Evolutionary conservation across 176 grass and related monocot species (phyloP).

Genomic region (Lolium rigidum): DNA sequence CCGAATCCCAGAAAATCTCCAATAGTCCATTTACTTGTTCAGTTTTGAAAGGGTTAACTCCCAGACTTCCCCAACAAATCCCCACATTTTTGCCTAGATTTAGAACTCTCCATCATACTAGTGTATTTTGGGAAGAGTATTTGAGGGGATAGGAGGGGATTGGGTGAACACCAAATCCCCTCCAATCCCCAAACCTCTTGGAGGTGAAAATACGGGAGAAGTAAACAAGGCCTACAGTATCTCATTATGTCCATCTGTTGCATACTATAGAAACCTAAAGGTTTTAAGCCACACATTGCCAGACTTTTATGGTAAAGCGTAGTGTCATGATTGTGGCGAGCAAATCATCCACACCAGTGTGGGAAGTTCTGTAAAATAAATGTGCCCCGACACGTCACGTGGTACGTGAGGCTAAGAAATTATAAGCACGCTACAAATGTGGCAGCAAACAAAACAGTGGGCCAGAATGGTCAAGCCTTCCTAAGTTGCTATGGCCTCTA

Average conservation of each 20-base stretch:
- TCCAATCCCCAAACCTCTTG: no score
- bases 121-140: no score
- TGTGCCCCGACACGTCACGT: not conserved
- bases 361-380: not conserved
- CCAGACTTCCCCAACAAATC: no score
- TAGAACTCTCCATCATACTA: no score
- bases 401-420: not conserved
- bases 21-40: no score
- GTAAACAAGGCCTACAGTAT: not conserved
- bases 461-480: not conserved
- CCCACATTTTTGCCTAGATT: no score
- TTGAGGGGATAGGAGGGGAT: no score
- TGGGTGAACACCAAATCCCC: no score
- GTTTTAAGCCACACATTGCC: not conserved
- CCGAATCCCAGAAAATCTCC: no score
- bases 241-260: not conserved
- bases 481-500: not conserved
- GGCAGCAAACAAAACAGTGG: not conserved
- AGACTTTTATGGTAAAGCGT: not conserved
- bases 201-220: no score
- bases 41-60: no score
- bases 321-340: not conserved
- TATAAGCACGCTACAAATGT: not conserved
- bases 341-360: slow-evolving; percentile 3
- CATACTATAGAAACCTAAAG: slow-evolving; percentile 15